Evolutionary conservation across 768 basidiomycete species (phyloP).

Genomic region (Strobilomyces dryophilus): DNA sequence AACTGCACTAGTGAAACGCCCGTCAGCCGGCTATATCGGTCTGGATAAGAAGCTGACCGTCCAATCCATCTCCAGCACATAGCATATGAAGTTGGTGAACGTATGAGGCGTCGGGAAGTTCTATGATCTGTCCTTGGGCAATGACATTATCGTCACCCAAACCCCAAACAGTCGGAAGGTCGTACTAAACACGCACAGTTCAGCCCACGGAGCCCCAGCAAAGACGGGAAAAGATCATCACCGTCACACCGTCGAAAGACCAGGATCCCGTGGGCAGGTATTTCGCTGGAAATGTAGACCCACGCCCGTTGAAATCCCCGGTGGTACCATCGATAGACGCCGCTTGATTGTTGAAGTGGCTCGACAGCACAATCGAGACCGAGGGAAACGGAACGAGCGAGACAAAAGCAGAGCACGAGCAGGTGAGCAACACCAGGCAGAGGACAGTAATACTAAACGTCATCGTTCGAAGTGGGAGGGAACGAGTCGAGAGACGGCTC

Average conservation of each 20-base stretch:
- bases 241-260: constrained; percentile 38
- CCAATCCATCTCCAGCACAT: constrained; percentile 40
- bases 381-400: constrained; percentile 31
- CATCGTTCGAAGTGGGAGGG: neutral
- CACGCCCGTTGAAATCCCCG: constrained; percentile 39
- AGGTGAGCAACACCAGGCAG: constrained; percentile 17
- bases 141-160: constrained; percentile 41
- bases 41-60: constrained; percentile 22
- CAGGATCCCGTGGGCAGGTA: constrained; percentile 39
- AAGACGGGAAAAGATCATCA: constrained; percentile 12
- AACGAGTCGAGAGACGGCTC: no score
- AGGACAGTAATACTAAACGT: constrained; percentile 19
- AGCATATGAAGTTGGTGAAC: constrained; percentile 47
- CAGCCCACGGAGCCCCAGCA: neutral
- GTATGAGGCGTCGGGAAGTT: constrained; percentile 28
- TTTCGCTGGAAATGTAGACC: constrained; percentile 38
- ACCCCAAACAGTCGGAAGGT: constrained; percentile 41
- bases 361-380: constrained; percentile 23
- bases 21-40: neutral
- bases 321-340: constrained; percentile 36
- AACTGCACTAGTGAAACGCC: constrained; percentile 25
- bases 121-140: constrained; percentile 38
- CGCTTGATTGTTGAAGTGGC: constrained; percentile 41
- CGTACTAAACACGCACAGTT: constrained; percentile 31
- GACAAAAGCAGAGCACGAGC: constrained; percentile 8